Conservation (phyloP, 106 monocot genomes). For the Dendrobium nobile region DNA sequence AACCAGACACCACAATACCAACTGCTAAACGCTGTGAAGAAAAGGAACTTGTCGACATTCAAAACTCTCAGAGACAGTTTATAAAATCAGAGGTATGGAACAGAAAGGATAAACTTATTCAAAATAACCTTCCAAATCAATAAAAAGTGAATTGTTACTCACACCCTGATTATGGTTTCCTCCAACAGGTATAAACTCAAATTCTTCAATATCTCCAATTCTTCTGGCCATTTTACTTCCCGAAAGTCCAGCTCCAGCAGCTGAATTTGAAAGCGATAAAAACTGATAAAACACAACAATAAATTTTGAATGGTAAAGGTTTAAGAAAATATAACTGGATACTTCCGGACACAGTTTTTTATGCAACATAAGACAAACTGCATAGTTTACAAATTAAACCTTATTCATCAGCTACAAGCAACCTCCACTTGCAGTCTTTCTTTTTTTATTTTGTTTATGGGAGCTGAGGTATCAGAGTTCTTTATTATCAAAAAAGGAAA, state of each 20-base stretch:
- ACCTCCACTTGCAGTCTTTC: neutral
- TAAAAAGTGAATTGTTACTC: conserved; percentile 26
- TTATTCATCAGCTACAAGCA: neutral
- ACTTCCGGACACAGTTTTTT: neutral
- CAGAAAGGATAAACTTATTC: neutral
- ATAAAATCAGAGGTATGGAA: neutral
- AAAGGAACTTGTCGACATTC: conserved; percentile 8
- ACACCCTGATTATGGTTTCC: conserved; percentile 94
- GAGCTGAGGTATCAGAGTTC: neutral
- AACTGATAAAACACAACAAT: neutral
- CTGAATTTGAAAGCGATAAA: conserved; percentile 29
- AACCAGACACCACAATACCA: conserved; percentile 80
- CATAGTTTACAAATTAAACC: neutral
- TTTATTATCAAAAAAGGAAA: neutral
- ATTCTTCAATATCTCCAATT: conserved; percentile 82
- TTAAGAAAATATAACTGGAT: neutral
- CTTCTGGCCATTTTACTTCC: conserved; percentile 98
- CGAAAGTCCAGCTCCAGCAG: conserved; percentile 99
- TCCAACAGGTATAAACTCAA: conserved; percentile 88
- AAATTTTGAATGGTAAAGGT: neutral
- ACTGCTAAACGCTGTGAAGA: conserved; percentile 81
- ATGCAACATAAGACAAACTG: neutral
- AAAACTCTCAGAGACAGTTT: neutral
- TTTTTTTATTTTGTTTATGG: neutral
- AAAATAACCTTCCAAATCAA: neutral